These are phyloP conservation scores for Neonectria magnoliae DNA, from an alignment of 2,329 filamentous ascomycete genomes.

Conservation along the genomic window DNA sequence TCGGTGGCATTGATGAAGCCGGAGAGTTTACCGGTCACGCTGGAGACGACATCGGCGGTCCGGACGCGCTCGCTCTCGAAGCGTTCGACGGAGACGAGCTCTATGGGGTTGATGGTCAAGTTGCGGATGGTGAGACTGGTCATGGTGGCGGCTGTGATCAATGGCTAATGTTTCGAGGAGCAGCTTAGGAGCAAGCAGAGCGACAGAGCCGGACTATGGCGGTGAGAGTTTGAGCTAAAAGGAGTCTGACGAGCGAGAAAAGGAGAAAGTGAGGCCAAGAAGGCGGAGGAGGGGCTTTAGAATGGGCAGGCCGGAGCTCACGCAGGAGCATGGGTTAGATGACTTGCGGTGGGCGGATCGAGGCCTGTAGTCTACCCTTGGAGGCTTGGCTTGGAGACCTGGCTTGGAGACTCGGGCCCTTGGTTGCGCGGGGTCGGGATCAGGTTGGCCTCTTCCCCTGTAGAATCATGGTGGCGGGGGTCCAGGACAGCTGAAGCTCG, in stretches of 20 bases:
- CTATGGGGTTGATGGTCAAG: slow-evolving; percentile 77
- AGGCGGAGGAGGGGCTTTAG: slow-evolving; percentile 2
- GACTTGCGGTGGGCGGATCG: neutral
- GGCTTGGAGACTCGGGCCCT: neutral
- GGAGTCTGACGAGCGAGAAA: neutral
- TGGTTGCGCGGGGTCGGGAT: slow-evolving; percentile 7
- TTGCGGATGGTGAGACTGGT: slow-evolving; percentile 80
- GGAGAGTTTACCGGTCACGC: slow-evolving; percentile 55
- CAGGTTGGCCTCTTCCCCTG: neutral
- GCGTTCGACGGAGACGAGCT: slow-evolving; percentile 77
- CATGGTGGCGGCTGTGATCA: slow-evolving; percentile 48
- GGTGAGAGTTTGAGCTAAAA: neutral
- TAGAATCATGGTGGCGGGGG: slow-evolving; percentile 3
- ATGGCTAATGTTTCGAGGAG: neutral
- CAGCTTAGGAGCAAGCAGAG: neutral
- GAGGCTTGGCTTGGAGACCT: neutral
- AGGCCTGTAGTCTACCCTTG: neutral
- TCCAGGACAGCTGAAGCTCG: slow-evolving; percentile 22
- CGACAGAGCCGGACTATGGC: neutral
- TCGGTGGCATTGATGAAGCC: slow-evolving; percentile 57
- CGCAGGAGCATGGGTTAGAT: neutral
- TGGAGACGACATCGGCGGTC: slow-evolving; percentile 55
- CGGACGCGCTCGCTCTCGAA: slow-evolving; percentile 66
- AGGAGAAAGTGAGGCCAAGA: neutral
- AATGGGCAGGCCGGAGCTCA: neutral